Conservation (phyloP, 169 alveolate species). For the Plasmodium vivax region DNA sequence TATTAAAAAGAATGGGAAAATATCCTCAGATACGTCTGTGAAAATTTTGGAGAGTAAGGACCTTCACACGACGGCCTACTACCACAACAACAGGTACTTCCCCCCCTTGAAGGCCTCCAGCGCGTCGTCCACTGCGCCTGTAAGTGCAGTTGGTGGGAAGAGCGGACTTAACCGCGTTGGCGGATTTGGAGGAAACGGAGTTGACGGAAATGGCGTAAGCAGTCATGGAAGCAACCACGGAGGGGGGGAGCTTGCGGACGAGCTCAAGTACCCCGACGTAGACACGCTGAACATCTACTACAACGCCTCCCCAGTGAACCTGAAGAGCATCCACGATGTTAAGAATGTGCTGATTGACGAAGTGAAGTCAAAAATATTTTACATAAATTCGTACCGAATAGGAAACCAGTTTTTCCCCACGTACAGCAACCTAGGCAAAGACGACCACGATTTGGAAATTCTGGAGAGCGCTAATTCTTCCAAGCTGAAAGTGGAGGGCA, state of each 20-base stretch:
- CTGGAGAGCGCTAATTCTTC: neutral
- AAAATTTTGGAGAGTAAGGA: neutral
- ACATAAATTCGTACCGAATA: conserved; percentile 52
- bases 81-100: conserved; percentile 18
- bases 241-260: neutral
- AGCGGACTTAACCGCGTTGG: neutral
- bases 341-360: conserved; percentile 28
- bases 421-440: conserved; percentile 43
- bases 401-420: conserved; percentile 58
- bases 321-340: conserved; percentile 11
- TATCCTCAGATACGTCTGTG: neutral
- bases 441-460: conserved; percentile 52
- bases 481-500: neutral
- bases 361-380: conserved; percentile 32
- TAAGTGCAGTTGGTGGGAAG: neutral
- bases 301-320: conserved; percentile 5
- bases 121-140: neutral
- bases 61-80: neutral
- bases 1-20: conserved; percentile 23
- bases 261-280: conserved; percentile 14
- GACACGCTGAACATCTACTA: conserved; percentile 8
- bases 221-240: neutral
- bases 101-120: neutral
- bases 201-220: neutral
- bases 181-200: too few relatives aligned